A percentile compares a stretch with the other conserved stretches of the same genome.
Evolutionary conservation across 2,329 filamentous ascomycete species (phyloP).

Genomic region (Cladosporium phlei): DNA sequence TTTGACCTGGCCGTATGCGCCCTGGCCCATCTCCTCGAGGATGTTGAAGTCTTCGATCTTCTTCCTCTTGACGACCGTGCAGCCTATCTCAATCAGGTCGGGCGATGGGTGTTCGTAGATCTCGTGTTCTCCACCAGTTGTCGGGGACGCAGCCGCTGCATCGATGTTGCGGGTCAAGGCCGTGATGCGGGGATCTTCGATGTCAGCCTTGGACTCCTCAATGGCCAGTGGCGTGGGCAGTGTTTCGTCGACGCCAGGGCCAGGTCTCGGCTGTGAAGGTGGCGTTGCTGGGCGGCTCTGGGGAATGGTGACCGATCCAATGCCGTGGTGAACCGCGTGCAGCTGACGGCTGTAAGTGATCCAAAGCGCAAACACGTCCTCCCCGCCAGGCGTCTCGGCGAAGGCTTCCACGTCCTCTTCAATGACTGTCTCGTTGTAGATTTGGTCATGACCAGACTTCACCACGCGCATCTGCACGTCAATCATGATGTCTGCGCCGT

Average conservation of each 20-base stretch:
- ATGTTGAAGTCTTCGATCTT: constrained; percentile 86
- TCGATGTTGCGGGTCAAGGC: constrained; percentile 48
- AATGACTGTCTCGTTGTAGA: constrained; percentile 59
- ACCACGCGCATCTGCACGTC: constrained; percentile 97
- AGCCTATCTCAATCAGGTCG: constrained; percentile 29
- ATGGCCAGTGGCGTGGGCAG: constrained; percentile 30
- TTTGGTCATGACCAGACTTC: constrained; percentile 68
- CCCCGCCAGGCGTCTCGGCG: constrained; percentile 54
- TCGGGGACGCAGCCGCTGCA: constrained; percentile 17
- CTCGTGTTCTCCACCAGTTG: constrained; percentile 23
- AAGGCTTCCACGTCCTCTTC: constrained; percentile 54
- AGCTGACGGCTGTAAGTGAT: constrained; percentile 93
- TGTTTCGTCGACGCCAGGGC: constrained; percentile 16
- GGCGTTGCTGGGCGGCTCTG: constrained; percentile 65
- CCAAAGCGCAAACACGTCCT: constrained; percentile 93
- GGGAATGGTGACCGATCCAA: constrained; percentile 60
- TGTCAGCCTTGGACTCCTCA: constrained; percentile 26
- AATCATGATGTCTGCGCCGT: constrained; percentile 86
- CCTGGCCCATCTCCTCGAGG: constrained; percentile 96
- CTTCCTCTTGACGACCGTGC: constrained; percentile 56
- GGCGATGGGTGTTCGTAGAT: constrained; percentile 37
- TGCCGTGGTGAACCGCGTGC: constrained; percentile 64
- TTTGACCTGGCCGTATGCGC: constrained; percentile 96
- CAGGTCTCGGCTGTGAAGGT: constrained; percentile 59
- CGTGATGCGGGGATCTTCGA: constrained; percentile 38